A percentile compares a stretch with the other conserved stretches of the same genome.
phyloP scores from a whole-genome alignment of 768 basidiomycete species.

The Russula brevipes region DNA sequence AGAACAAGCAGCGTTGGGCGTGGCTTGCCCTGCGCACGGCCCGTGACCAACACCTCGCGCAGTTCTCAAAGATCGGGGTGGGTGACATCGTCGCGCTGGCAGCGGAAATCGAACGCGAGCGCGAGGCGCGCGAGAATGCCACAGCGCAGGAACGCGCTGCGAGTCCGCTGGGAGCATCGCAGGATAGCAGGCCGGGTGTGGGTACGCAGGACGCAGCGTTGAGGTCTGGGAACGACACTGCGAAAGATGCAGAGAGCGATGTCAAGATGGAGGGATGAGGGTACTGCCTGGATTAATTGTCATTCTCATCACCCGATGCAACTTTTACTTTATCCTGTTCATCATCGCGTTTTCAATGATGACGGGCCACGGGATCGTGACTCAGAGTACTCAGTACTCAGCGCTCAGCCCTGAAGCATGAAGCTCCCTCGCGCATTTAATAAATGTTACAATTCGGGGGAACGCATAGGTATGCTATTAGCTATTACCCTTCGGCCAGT shows the following conservation, averaged over 20 bases:
- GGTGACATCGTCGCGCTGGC: conserved; percentile 52
- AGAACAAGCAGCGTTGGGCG: conserved; percentile 74
- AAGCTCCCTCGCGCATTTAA: no score
- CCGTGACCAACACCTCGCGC: conserved; percentile 65
- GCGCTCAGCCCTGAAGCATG: no score
- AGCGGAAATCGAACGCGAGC: conserved; percentile 34
- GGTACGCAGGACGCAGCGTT: background rate
- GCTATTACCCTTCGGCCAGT: no score
- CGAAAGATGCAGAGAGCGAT: conserved; percentile 27
- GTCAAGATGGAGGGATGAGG: conserved; percentile 30
- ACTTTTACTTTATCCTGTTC: background rate
- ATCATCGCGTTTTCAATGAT: no score
- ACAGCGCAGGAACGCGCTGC: conserved; percentile 27
- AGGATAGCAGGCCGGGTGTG: conserved; percentile 13
- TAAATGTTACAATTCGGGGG: no score
- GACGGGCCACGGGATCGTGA: no score
- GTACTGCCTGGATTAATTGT: background rate
- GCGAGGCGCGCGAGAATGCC: conserved; percentile 34
- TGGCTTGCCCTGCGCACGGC: conserved; percentile 79
- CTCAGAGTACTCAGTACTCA: no score
- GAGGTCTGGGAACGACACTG: conserved; percentile 16
- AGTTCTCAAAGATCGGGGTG: conserved; percentile 78
- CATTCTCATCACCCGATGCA: background rate
- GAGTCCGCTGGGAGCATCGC: conserved; percentile 24
- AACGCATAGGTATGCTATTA: no score